Percentiles rank a stretch among this genome's conserved stretches.
These are phyloP conservation scores for Takakia lepidozioides DNA, from an alignment of 225 moss, liverwort and hornwort species.

Conservation along the genomic window DNA sequence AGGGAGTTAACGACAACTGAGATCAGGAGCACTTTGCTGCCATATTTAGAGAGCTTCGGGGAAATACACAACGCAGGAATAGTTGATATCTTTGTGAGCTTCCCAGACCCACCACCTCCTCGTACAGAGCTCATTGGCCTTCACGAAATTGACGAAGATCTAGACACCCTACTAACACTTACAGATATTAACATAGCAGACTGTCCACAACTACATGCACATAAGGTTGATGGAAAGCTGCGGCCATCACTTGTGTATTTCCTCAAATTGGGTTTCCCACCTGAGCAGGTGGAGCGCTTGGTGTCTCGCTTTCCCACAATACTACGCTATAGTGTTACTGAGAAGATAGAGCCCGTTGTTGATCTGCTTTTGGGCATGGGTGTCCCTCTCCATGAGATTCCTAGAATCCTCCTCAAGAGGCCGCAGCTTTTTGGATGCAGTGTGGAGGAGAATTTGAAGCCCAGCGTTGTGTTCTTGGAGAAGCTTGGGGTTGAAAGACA, in stretches of 20 bases:
- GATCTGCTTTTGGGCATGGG: slow-evolving; percentile 43
- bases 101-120: slow-evolving; percentile 40
- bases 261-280: slow-evolving; percentile 26
- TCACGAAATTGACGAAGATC: not conserved
- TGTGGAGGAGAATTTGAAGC: slow-evolving; percentile 54
- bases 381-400: slow-evolving; percentile 25
- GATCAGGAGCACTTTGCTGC: slow-evolving; percentile 30
- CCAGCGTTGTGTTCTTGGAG: slow-evolving; percentile 45
- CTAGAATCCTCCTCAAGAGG: slow-evolving; percentile 44
- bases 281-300: slow-evolving; percentile 31
- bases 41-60: slow-evolving; percentile 44
- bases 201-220: slow-evolving; percentile 31
- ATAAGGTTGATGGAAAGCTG: slow-evolving; percentile 37
- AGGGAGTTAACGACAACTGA: slow-evolving; percentile 49
- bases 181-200: slow-evolving; percentile 22
- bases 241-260: slow-evolving; percentile 41
- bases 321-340: slow-evolving; percentile 44
- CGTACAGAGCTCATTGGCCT: slow-evolving; percentile 16
- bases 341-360: slow-evolving; percentile 42
- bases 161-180: slow-evolving; percentile 6
- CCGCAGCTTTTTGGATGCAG: slow-evolving; percentile 69
- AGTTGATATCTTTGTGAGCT: slow-evolving; percentile 35
- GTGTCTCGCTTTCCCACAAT: slow-evolving; percentile 49
- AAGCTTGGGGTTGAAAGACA: slow-evolving; percentile 42
- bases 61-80: slow-evolving; percentile 37